Evolutionary conservation across 1,284 basidiomycete species (phyloP).

Genomic region (Phylloporus sp.): DNA sequence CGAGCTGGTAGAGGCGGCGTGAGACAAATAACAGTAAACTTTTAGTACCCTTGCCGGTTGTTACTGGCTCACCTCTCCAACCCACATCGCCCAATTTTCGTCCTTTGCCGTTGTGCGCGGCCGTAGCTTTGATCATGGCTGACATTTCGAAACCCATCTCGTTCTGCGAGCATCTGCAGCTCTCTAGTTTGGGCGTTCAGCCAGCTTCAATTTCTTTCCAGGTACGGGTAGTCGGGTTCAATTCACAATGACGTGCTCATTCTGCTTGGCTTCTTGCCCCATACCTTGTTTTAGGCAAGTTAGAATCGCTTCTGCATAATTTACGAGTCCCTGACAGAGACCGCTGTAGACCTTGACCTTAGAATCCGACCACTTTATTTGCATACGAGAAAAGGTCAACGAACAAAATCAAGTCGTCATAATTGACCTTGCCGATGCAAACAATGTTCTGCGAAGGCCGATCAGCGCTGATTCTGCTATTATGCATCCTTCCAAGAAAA

Average conservation of each 20-base stretch:
- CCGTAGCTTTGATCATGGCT: conserved; percentile 42
- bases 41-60: conserved; percentile 27
- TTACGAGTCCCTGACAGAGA: conserved; percentile 18
- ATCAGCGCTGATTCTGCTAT: conserved; percentile 98
- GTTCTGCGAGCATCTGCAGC: conserved; percentile 89
- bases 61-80: conserved; percentile 26
- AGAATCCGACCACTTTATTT: conserved; percentile 98
- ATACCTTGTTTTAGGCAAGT: conserved; percentile 30
- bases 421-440: conserved; percentile 93
- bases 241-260: conserved; percentile 38
- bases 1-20: no score
- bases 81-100: conserved; percentile 27
- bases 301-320: background rate
- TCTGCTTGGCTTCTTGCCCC: conserved; percentile 28
- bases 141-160: conserved; percentile 76
- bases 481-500: conserved; percentile 98
- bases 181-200: conserved; percentile 95
- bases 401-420: conserved; percentile 97
- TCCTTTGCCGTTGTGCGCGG: conserved; percentile 26
- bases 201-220: conserved; percentile 98
- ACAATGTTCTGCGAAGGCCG: conserved; percentile 95
- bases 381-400: conserved; percentile 87
- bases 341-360: conserved; percentile 80
- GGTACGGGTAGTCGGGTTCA: conserved; percentile 58
- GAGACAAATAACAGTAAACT: conserved; percentile 44